Conservation (phyloP, 2,329 filamentous ascomycete genomes). For the Aspergillus amoenus region DNA sequence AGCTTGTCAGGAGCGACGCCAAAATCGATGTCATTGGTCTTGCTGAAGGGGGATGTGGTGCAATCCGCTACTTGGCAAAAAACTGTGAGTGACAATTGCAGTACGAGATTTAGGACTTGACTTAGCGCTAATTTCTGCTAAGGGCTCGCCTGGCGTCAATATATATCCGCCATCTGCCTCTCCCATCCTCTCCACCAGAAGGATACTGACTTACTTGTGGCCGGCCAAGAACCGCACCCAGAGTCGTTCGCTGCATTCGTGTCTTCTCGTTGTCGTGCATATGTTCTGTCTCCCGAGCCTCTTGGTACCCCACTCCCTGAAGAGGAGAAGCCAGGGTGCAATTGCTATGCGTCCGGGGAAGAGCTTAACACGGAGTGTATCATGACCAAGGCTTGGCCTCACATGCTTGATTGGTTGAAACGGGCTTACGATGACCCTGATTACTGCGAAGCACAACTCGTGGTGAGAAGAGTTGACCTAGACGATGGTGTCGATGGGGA, state of each 20-base stretch:
- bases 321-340: slow-evolving; percentile 59
- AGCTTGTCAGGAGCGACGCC: slow-evolving; percentile 49
- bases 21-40: slow-evolving; percentile 70
- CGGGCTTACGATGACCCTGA: slow-evolving; percentile 51
- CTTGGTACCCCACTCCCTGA: slow-evolving; percentile 56
- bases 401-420: slow-evolving; percentile 63
- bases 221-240: not conserved
- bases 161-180: slow-evolving; percentile 43
- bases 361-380: slow-evolving; percentile 59
- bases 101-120: no score
- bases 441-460: slow-evolving; percentile 39
- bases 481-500: not conserved
- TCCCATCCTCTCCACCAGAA: slow-evolving; percentile 38
- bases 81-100: slow-evolving; percentile 45
- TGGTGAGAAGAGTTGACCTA: slow-evolving; percentile 21
- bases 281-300: slow-evolving; percentile 55
- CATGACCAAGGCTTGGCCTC: slow-evolving; percentile 55
- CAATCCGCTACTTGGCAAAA: slow-evolving; percentile 59
- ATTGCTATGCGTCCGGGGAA: slow-evolving; percentile 69
- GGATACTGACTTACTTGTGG: slow-evolving; percentile 24
- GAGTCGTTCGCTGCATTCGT: slow-evolving; percentile 34
- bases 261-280: slow-evolving; percentile 60
- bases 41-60: slow-evolving; percentile 62
- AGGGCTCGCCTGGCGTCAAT: slow-evolving; percentile 42
- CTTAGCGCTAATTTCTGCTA: not conserved